A percentile compares a stretch with the other conserved stretches of the same genome.
These are phyloP conservation scores for Eucalyptus polyanthemos DNA, from an alignment of 345 rosid genomes.

Conservation along the genomic window DNA sequence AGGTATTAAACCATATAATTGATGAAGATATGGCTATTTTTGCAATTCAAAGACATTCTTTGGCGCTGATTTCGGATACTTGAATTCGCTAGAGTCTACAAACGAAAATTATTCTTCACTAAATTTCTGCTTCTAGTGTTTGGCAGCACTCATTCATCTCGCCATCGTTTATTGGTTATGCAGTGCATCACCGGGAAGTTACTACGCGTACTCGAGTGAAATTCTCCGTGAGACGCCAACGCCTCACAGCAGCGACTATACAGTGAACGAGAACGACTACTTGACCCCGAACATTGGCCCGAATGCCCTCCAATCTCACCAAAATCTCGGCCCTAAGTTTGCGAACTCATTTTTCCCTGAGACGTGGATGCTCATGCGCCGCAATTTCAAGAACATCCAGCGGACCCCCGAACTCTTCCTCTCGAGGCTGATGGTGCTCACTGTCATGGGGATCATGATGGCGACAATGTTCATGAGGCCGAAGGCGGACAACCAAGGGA, in stretches of 20 bases:
- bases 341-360: conserved; percentile 39
- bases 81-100: background rate
- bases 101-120: background rate
- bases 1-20: conserved; percentile 13
- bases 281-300: conserved; percentile 15
- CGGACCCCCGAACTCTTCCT: conserved; percentile 68
- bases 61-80: background rate
- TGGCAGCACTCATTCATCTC: background rate
- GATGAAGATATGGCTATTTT: background rate
- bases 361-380: conserved; percentile 50
- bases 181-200: conserved; percentile 34
- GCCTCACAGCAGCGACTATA: conserved; percentile 66
- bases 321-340: conserved; percentile 24
- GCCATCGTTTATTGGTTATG: background rate
- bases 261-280: conserved; percentile 55
- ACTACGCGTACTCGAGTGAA: conserved; percentile 30
- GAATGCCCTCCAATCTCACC: background rate
- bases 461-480: conserved; percentile 65
- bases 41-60: background rate
- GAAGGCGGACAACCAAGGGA: conserved; percentile 21
- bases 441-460: conserved; percentile 64
- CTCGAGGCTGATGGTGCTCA: conserved; percentile 50
- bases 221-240: conserved; percentile 37
- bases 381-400: conserved; percentile 52
- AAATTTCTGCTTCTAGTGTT: background rate